phyloP scores from a whole-genome alignment of 495 filamentous ascomycete genomes.

The Penicillium alfredii region DNA sequence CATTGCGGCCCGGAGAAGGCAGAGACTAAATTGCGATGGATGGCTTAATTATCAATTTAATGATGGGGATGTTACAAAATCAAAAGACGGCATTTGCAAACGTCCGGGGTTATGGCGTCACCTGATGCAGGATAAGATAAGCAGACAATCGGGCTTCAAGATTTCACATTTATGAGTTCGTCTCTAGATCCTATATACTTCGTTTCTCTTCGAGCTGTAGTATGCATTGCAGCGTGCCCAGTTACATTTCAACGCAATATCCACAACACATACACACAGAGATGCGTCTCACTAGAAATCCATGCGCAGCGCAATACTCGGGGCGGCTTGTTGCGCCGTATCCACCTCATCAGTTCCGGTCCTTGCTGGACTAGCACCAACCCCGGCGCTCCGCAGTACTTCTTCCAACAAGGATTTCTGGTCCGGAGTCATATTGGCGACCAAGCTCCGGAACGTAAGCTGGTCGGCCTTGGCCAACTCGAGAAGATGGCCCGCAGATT shows the following conservation, averaged over 20 bases:
- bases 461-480: constrained; percentile 77
- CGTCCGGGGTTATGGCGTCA: constrained; percentile 6
- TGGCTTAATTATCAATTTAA: too few species aligned
- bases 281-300: constrained; percentile 61
- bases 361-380: constrained; percentile 26
- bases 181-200: too few species aligned
- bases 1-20: constrained; percentile 22
- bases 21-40: too few species aligned
- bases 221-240: constrained; percentile 12
- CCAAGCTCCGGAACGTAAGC: constrained; percentile 64
- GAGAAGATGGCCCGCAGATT: constrained; percentile 69
- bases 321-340: constrained; percentile 50
- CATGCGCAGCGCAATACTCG: constrained; percentile 92
- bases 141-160: too few species aligned
- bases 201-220: background rate
- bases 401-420: constrained; percentile 78
- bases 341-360: constrained; percentile 20
- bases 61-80: too few species aligned
- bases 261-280: too few species aligned
- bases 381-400: constrained; percentile 59
- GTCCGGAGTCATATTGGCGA: constrained; percentile 61
- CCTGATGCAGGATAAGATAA: constrained; percentile 18
- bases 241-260: too few species aligned
- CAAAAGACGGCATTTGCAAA: background rate
- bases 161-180: too few species aligned